Evolutionary conservation across 2,329 filamentous ascomycete genomes (phyloP), one percentile per base, ranked within the genome.

Genomic region (Dactylellina parvicollis): DNA sequence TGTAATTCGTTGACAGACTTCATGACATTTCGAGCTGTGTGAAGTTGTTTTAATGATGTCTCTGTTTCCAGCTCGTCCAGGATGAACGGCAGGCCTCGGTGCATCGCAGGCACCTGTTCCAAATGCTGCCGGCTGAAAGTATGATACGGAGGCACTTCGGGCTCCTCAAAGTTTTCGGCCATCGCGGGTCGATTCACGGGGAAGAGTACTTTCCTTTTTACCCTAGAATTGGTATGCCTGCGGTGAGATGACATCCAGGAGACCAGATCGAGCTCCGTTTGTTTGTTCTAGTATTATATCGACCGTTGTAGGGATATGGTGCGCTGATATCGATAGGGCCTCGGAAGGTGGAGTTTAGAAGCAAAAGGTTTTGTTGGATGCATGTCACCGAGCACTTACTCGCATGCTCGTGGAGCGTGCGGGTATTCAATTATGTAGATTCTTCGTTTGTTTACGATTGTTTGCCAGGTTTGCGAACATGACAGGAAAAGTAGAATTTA

Each of bases 51-150:
- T 46, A 26, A 24, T 4, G 69, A 73, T 12, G 69, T 73, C 56
- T 73, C 69, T 10, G 69, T 73, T 42, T 42, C 36, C 36, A 66
- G 34, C n/a, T 65, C 69, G 18, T 73, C 69, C n/a, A 73, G 14
- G 4, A 73, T 65, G 38, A 66, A 65, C 12, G 69, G 69, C 3
- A 73, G 60, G 18, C 22, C 44, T 10, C 49, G 47, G 30, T 73
- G 69, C 54, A 73, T 61, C 14, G 47, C 40, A 9, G 69, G 69
- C 18, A 73, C 47, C 47, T 34, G 55, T 14, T 55, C 67, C 16
- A 28, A 8, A 12, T 44, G 7, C 54, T 16, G 54, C 12, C 24
- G 32, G 55, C 52, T 34, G 14, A 42, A 3, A 24, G 9, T 28
- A 9, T 5, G 12, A 18, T 50, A 22, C 10, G 28, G 26, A 28